Base-by-base conservation (phyloP, 2,329 filamentous ascomycete species). In the Diaporthe capsici region DNA sequence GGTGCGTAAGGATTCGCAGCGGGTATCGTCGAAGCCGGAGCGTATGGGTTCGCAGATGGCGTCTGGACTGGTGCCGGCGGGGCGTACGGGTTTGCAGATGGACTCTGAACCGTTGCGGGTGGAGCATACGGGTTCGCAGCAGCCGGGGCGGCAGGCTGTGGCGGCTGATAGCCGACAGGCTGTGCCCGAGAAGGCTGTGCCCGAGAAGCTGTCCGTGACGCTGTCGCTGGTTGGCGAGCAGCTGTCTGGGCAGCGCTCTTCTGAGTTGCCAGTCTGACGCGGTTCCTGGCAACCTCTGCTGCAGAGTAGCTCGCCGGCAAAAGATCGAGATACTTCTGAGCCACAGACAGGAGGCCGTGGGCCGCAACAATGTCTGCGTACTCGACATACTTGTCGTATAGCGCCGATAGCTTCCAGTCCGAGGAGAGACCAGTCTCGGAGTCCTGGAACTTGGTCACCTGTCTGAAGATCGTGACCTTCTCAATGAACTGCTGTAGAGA, bases 301-400 rank as follows among this genome's bases (percentile, higher is more conserved):
- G 94, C 94, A 53, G 95, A 93, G 83, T 98, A 98, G 78, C 92
- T 92, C 55, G 89, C 87, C 22, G 97, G 97, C 61, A 99, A 89
- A 72, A 99, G 91, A 81, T 96, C 92, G 55, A 99, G 91, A 82
- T 99, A 99, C 83, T 94, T 96, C 85, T 98, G 94, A 7, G 97
- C 97, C 79, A 95, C 91, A 44, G 92, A 89, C 72, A 99, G 87
- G 80, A 97, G 94, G 17, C 97, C 97, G 81, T 98, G 95, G 9
- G 95, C 92, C 63, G 97, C 95, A 75, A 97, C 92, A 79, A 99
- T 96, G 82, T 99, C 96, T 20, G 97, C 96, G 83, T 98, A 99
- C 85, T 99, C 97, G 39, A 94, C 93, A 82, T 99, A 99, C 85
- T 98, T 98, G 83, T 95, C 93, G 84, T 99, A 99, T 72, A 99